Conservation (phyloP, 2,329 filamentous ascomycete species). For the Metarhizium humberi region DNA sequence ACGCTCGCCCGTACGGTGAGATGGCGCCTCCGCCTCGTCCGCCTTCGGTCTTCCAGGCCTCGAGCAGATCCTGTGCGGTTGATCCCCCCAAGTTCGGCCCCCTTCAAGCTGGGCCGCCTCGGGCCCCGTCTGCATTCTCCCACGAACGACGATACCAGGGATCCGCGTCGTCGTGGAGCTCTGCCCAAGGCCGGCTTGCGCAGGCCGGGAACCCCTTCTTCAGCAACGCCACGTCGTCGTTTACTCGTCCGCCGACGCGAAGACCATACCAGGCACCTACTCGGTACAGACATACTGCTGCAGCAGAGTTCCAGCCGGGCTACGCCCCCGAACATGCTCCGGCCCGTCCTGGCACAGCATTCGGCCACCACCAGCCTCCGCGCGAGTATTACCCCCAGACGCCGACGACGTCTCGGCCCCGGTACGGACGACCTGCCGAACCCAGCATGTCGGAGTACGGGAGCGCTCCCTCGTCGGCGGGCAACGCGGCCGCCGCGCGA, state of each 20-base stretch:
- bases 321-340: neutral
- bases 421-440: constrained; percentile 22
- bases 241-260: constrained; percentile 4
- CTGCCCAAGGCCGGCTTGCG: constrained; percentile 10
- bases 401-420: constrained; percentile 18
- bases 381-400: constrained; percentile 20
- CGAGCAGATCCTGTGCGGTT: constrained; percentile 9
- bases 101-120: constrained; percentile 18
- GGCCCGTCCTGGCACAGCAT: constrained; percentile 11
- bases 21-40: constrained; percentile 12
- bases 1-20: neutral
- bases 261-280: constrained; percentile 6
- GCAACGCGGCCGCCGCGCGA: constrained; percentile 10
- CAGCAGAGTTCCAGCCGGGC: constrained; percentile 20
- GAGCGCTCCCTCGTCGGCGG: neutral
- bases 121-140: constrained; percentile 16
- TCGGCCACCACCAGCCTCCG: constrained; percentile 5
- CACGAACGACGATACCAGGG: constrained; percentile 14
- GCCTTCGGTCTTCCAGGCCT: constrained; percentile 16
- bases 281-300: constrained; percentile 22
- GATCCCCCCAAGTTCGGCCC: constrained; percentile 22
- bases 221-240: constrained; percentile 6
- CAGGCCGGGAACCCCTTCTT: constrained; percentile 1
- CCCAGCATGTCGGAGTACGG: neutral
- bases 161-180: constrained; percentile 10